Conservation (phyloP, 345 rosid species). For the Eucalyptus tenuipes region DNA sequence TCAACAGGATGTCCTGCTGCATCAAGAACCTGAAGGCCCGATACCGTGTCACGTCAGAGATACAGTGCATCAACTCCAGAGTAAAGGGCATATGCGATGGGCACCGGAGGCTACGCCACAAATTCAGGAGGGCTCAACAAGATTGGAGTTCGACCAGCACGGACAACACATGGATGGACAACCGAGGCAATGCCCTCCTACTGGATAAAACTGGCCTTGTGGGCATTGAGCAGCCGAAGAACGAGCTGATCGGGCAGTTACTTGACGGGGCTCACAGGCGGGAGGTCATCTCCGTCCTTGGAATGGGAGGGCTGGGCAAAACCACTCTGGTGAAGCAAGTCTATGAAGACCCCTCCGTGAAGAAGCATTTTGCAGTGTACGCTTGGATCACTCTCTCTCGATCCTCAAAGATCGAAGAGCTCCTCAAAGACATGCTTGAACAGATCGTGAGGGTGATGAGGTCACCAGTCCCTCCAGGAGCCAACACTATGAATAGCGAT, state of each 20-base stretch:
- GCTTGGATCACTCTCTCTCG: conserved; percentile 22
- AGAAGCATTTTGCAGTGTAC: conserved; percentile 1
- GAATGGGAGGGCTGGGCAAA: conserved; percentile 33
- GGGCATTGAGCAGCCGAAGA: conserved; percentile 13
- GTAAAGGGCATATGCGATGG: conserved; percentile 1
- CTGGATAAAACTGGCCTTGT: conserved; percentile 10
- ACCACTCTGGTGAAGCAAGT: conserved; percentile 26
- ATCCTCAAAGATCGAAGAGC: conserved; percentile 2
- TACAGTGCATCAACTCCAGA: conserved; percentile 1
- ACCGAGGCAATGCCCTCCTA: conserved; percentile 12
- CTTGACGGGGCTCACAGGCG: background rate
- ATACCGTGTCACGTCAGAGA: conserved; percentile 1
- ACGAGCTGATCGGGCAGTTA: conserved; percentile 2
- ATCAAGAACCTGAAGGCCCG: conserved; percentile 8
- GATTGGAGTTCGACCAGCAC: background rate
- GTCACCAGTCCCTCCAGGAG: conserved; percentile 3
- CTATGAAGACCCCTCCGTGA: conserved; percentile 2
- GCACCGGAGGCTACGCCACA: conserved; percentile 1
- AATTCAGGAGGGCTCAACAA: background rate
- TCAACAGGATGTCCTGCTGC: background rate
- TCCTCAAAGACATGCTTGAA: conserved; percentile 1
- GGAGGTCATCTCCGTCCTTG: conserved; percentile 6
- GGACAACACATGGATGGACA: background rate
- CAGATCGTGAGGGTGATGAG: conserved; percentile 5
- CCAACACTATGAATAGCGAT: conserved; percentile 4